Percentiles rank a stretch among this genome's conserved stretches.
Conservation (phyloP, 129 eudicot species). For the Cynara cardunculus region DNA sequence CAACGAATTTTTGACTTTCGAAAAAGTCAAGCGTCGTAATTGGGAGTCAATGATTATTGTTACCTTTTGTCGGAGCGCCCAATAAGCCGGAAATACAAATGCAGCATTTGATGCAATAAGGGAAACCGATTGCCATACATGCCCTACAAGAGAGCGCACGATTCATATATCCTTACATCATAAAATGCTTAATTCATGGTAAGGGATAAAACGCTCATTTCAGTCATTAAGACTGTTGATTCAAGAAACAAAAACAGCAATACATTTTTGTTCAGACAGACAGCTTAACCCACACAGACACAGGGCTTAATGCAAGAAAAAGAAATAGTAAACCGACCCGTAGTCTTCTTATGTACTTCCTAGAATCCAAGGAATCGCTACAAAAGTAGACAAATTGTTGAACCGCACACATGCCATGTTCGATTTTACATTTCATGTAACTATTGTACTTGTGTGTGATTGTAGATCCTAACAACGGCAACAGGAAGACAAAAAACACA, state of each 20-base stretch:
- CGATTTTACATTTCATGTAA: no score
- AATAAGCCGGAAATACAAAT: constrained; percentile 85
- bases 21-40: not conserved
- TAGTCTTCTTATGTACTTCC: not conserved
- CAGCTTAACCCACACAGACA: no score
- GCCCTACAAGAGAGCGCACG: constrained; percentile 56
- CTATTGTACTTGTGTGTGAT: no score
- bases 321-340: not conserved
- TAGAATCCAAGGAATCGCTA: no score
- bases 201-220: not conserved
- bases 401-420: not conserved
- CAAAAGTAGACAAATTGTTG: not conserved
- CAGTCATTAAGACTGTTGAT: not conserved
- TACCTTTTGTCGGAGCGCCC: constrained; percentile 88
- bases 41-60: not conserved
- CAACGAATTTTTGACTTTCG: not conserved
- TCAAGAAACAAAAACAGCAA: not conserved
- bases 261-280: not conserved
- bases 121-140: constrained; percentile 75
- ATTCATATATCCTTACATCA: not conserved
- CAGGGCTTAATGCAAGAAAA: not conserved
- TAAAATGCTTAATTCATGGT: not conserved
- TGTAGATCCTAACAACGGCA: no score
- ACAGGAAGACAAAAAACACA: no score
- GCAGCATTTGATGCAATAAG: constrained; percentile 97